Evolutionary conservation across 2,329 filamentous ascomycete species (phyloP), one percentile per base, ranked within the genome.

Genomic region (Elsinoe batatas): DNA sequence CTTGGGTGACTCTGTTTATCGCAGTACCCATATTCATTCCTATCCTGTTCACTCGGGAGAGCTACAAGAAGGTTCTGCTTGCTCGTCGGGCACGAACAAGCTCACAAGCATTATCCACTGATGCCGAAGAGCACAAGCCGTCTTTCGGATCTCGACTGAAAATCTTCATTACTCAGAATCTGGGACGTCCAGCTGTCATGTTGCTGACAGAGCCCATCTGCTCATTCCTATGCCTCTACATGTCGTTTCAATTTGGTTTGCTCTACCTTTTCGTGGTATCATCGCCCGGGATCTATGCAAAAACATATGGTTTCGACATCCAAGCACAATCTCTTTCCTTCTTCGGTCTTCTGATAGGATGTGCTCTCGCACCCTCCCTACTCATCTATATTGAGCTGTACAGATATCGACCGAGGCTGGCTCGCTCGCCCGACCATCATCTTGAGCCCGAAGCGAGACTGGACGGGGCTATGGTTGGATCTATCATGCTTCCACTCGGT

Each of bases 191-290:
- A 6, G 68, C 77, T 57, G 67, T 73, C 59, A 76, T 78, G 74
- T 69, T 77, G 3, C 64, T 70, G 57, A 74, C 73, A 2, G 75
- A 78, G 60, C 74, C 74, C 17, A 74, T 76, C 8, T 74, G 76
- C 3, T 75, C 77, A 56, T 71, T 79, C 17, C 71, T 75, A 42
- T 79, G 79, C 70, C 70, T 79, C 53, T 79, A 79, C 72, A 67
- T 79, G 5, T 76, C 71, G 20, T 56, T 56, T n/a, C 43, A 56
- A 51, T 51, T 56, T 11, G 54, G 53, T 15, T 26, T 55, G 22
- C 53, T 55, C n/a, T 55, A 55, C 26, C 37, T 44, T 13, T 55
- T 55, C 26, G 53, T 55, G 10, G 53, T 55, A 22, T 55, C 53
- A 5, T 55, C 53, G 2, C 53, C 53, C 8, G 20, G 32, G 4